These are phyloP conservation scores for Blastocrithidia nonstop DNA, from an alignment of 208 protist species.

Conservation along the genomic window DNA sequence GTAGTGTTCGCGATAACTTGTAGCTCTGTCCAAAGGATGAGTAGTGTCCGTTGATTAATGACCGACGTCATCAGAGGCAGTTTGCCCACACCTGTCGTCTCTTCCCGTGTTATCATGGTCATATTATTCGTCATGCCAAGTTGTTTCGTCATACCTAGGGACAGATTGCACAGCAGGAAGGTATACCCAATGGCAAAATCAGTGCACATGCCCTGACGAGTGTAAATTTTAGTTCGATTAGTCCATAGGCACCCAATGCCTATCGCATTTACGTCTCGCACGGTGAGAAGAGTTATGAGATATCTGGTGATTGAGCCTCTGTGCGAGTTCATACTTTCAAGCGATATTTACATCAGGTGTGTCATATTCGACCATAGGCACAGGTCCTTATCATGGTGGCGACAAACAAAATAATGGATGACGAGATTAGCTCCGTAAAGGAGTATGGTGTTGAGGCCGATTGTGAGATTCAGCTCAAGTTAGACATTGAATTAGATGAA, in stretches of 20 bases:
- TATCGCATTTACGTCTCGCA: slow-evolving; percentile 72
- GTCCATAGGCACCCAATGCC: slow-evolving; percentile 56
- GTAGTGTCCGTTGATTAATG: slow-evolving; percentile 56
- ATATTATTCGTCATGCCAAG: slow-evolving; percentile 53
- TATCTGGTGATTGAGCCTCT: slow-evolving; percentile 70
- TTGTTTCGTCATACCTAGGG: slow-evolving; percentile 64
- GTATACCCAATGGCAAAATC: slow-evolving; percentile 19
- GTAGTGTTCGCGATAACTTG: slow-evolving; percentile 46
- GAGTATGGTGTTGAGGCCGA: slow-evolving; percentile 52
- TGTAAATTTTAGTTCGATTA: slow-evolving; percentile 76
- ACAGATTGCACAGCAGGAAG: slow-evolving; percentile 40
- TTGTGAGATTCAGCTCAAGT: slow-evolving; percentile 36
- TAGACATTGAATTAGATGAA: slow-evolving; percentile 2
- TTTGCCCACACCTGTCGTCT: slow-evolving; percentile 77
- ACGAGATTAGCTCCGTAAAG: slow-evolving; percentile 61
- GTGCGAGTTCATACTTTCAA: slow-evolving; percentile 82
- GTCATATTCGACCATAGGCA: slow-evolving; percentile 43
- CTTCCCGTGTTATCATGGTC: slow-evolving; percentile 74
- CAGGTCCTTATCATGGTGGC: slow-evolving; percentile 41
- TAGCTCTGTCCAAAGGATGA: slow-evolving; percentile 58
- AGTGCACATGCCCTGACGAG: slow-evolving; percentile 45
- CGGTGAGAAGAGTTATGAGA: slow-evolving; percentile 62
- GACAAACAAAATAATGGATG: slow-evolving; percentile 41
- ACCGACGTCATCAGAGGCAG: slow-evolving; percentile 66
- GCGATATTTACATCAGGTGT: slow-evolving; percentile 75